A percentile compares a stretch with the other conserved stretches of the same genome.
These are phyloP conservation scores for Boechera retrofracta DNA, from an alignment of 345 rosid genomes.

Conservation along the genomic window DNA sequence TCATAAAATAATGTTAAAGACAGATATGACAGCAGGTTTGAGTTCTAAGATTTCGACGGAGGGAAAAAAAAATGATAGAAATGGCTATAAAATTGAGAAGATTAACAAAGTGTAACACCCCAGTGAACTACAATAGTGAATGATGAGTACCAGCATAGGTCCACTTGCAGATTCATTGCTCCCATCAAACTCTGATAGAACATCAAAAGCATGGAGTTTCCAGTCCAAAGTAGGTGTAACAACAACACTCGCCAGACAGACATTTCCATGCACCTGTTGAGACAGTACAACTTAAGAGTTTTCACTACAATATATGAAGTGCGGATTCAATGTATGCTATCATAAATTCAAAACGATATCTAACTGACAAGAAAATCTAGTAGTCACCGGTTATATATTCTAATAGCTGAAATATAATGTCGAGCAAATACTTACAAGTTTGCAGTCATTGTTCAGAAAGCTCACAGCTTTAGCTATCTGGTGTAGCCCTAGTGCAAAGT, in stretches of 20 bases:
- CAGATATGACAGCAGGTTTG: neutral
- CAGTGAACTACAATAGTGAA: conserved; percentile 16
- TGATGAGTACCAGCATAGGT: conserved; percentile 79
- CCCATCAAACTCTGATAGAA: conserved; percentile 95
- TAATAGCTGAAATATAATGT: conserved; percentile 12
- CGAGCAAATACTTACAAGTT: conserved; percentile 68
- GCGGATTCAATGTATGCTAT: neutral
- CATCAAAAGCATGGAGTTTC: conserved; percentile 99
- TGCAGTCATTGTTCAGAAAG: conserved; percentile 98
- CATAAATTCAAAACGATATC: conserved; percentile 7
- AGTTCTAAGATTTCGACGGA: neutral
- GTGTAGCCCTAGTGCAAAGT: conserved; percentile 89
- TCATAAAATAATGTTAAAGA: neutral
- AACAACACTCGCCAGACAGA: conserved; percentile 91
- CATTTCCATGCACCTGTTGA: conserved; percentile 92
- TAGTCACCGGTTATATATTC: neutral
- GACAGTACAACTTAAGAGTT: conserved; percentile 15
- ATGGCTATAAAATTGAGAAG: conserved; percentile 16
- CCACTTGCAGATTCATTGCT: too few relatives aligned
- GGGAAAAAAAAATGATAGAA: neutral
- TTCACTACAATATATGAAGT: neutral
- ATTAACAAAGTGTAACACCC: neutral
- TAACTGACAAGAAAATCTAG: conserved; percentile 26
- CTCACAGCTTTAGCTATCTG: conserved; percentile 98
- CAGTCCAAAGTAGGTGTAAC: conserved; percentile 97